Evolutionary conservation across 202 grass and related monocot genomes (phyloP).

Genomic region (Thinopyrum obtusiflorum): DNA sequence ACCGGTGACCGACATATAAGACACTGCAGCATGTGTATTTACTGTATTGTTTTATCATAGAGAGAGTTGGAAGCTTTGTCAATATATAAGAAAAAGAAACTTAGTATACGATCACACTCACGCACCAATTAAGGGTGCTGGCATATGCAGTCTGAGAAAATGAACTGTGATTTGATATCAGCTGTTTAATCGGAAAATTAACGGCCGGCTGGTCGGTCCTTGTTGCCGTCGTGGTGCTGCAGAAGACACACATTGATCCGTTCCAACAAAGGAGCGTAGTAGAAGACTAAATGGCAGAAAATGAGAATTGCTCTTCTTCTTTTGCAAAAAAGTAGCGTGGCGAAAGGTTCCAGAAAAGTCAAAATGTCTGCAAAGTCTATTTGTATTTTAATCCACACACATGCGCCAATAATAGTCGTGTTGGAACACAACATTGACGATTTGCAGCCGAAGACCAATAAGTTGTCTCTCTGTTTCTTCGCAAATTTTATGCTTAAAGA

Average conservation of each 20-base stretch:
- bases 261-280: constrained; percentile 5
- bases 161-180: background rate
- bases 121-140: too few species aligned
- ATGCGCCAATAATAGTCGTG: background rate
- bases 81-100: too few species aligned
- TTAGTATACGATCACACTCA: too few species aligned
- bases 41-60: background rate
- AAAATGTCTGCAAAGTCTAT: constrained; percentile 11
- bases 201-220: background rate
- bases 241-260: constrained; percentile 2
- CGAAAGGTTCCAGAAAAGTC: background rate
- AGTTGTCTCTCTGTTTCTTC: background rate
- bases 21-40: background rate
- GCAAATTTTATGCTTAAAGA: background rate
- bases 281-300: background rate
- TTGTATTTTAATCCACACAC: background rate
- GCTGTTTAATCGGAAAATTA: too few species aligned
- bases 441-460: background rate
- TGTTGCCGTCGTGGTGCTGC: background rate
- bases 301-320: too few species aligned
- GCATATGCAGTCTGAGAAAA: too few species aligned
- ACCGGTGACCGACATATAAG: background rate
- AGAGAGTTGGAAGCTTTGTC: too few species aligned
- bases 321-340: background rate
- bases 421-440: background rate